Base-by-base conservation (phyloP, 345 rosid species). In the Excoecaria agallocha region DNA sequence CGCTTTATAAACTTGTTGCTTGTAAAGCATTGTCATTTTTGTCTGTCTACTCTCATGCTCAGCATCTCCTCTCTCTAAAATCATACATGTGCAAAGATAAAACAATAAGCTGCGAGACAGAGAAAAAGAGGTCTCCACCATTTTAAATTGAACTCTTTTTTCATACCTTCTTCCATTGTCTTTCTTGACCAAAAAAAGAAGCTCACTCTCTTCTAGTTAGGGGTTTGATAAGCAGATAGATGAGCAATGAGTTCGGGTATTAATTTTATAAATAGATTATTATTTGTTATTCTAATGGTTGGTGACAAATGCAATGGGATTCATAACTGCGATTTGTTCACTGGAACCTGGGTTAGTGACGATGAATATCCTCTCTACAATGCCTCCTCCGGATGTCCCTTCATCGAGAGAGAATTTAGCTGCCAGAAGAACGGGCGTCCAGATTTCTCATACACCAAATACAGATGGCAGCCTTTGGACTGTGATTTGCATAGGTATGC, bases 341-440 rank as follows among this genome's bases (percentile, higher is more conserved):
- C 15, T 9, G 79, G 79, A 15, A 76, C 3, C 9, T 76, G 79
- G 79, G 74, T 76, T 12, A 11, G 52, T 41, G 79, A 76, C 0
- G 56, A 45, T 9, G n/a, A 63, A 1, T 76, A 55, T 52, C 79
- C 79, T 1, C 75, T 70, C 9, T 76, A 76, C 57, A 35, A 70
- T 37, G 73, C 77, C 11, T 73, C 83, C 6, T n/a, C 68, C 11
- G 41, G 2, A 0, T 89, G 93, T 55, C 85, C 91, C 6, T 86
- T 86, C 68, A 54, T 89, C 6, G 85, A 87, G 71, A 73, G 22
- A 48, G 89, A 85, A 68, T 89, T 89, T 68, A 79, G 82, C 61
- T 87, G 93, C 76, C 85, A 70, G 55, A 81, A 75, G 69, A 89
- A 89, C 54, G 90, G 89, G 15, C 89, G 91, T 22, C 87, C 85